Percentiles rank a stretch among this genome's conserved stretches.
These are phyloP conservation scores for Raphanus sativus DNA, from an alignment of 345 rosid genomes.

Conservation along the genomic window DNA sequence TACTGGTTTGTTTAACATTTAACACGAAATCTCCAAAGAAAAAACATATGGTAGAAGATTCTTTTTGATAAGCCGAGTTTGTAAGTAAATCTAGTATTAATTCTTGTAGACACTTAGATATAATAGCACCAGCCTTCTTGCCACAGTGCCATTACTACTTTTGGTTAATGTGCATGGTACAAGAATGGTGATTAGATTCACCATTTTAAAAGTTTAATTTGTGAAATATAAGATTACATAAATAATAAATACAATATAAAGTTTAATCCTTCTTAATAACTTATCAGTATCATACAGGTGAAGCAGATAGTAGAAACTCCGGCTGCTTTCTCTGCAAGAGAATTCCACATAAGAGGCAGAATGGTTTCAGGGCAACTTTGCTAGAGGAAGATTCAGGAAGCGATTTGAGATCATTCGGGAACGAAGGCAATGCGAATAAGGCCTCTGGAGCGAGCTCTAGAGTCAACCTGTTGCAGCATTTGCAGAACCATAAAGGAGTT, in stretches of 20 bases:
- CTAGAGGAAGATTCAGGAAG: conserved; percentile 23
- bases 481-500: conserved; percentile 75
- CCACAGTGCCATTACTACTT: neutral
- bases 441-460: conserved; percentile 56
- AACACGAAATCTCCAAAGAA: neutral
- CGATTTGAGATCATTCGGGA: conserved; percentile 46
- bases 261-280: neutral
- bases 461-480: conserved; percentile 67
- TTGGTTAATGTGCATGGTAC: conserved; percentile 3
- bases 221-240: conserved; percentile 1
- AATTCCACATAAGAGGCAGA: conserved; percentile 78
- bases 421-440: conserved; percentile 50
- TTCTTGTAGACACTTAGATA: neutral
- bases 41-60: neutral
- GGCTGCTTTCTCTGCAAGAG: conserved; percentile 68
- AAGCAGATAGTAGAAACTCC: conserved; percentile 62
- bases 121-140: neutral
- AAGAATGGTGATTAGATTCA: conserved; percentile 18
- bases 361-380: conserved; percentile 47
- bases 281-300: conserved; percentile 48
- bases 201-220: neutral
- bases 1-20: neutral
- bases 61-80: neutral
- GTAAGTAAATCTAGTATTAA: neutral
- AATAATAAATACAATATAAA: conserved; percentile 2